Base-by-base conservation (phyloP, 495 filamentous ascomycete species). In the Penicillium bialowiezense region DNA sequence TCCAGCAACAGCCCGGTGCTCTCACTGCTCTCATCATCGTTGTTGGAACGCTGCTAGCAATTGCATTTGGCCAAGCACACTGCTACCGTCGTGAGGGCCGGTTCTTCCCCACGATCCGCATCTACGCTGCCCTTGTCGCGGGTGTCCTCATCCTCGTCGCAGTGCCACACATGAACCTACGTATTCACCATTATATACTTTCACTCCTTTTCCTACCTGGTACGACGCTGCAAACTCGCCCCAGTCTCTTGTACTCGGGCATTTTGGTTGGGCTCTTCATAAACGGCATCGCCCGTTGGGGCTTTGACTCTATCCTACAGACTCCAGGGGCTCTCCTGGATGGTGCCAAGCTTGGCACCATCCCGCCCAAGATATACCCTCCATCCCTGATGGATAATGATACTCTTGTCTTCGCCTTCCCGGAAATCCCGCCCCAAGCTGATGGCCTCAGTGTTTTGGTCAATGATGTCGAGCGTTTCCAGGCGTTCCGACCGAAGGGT, bases 1-100 rank as follows among this genome's bases (percentile, higher is more conserved):
- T 93, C 28, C 56, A 80, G 28, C 85, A 91, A 51, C 86, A 91
- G 54, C 87, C 86, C 1, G 87, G 87, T 4, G 88, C 88, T 2
- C 74, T 83, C 41, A 72, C 74, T 1, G 85, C 88, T 7, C 73
- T 92, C 15, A 72, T 79, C 10, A 71, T 82, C 36, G 81, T 91
- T 42, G 56, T 88, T 48, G 48, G 78, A 33, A 34, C 84, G 12
- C 55, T 91, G 1, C 26, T 77, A 17, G 20, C 64, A 29, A 71
- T 88, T 44, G 67, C 76, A 7, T 52, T 80, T 37, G 67, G 73
- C 19, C 89, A 93, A 59, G 71, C 84, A 3, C 81, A 79, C 62
- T 79, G 73, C 55, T 83, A 91, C 68, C 81, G 83, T 26, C 79
- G 80, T 31, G 84, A 87, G 45, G 87, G 79, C 0, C 77, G 82